A percentile compares a stretch with the other conserved stretches of the same genome.
These are phyloP conservation scores for Ogataea ganodermae DNA, from an alignment of 805 yeast species.

Conservation along the genomic window DNA sequence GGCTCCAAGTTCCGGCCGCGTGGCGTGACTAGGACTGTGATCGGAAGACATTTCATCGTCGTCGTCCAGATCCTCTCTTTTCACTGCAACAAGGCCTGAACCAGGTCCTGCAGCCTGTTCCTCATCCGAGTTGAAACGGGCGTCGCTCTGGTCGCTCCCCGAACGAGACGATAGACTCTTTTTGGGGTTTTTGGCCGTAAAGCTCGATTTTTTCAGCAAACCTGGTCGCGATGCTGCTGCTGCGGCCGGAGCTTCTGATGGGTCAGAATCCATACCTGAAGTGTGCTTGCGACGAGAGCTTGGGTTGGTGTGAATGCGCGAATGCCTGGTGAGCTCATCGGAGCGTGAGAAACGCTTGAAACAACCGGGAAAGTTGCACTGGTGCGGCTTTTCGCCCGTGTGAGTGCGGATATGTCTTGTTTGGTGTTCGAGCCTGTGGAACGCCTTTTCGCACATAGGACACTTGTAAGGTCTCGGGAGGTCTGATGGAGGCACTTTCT, in stretches of 20 bases:
- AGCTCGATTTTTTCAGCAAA: constrained; percentile 21
- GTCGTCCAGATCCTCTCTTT: constrained; percentile 18
- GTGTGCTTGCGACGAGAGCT: constrained; percentile 35
- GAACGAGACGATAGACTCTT: constrained; percentile 8
- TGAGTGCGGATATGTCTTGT: constrained; percentile 90
- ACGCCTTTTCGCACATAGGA: constrained; percentile 80
- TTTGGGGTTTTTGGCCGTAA: constrained; percentile 20
- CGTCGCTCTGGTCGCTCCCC: constrained; percentile 4
- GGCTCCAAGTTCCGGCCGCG: constrained; percentile 25
- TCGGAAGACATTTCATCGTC: constrained; percentile 14
- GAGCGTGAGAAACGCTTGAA: constrained; percentile 74
- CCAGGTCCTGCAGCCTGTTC: neutral
- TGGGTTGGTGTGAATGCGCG: constrained; percentile 73
- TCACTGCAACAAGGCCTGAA: constrained; percentile 13
- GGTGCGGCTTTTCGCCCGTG: constrained; percentile 91
- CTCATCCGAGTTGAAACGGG: constrained; percentile 5
- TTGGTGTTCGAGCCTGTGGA: constrained; percentile 86
- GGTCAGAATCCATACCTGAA: constrained; percentile 18
- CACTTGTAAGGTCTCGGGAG: constrained; percentile 75
- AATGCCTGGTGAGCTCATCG: constrained; percentile 86
- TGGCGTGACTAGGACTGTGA: constrained; percentile 9
- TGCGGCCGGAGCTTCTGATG: constrained; percentile 18
- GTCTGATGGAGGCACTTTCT: constrained; percentile 28
- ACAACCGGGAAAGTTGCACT: constrained; percentile 84
- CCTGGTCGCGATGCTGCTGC: constrained; percentile 15